Base-by-base conservation (phyloP, 495 filamentous ascomycete genomes). In the Penicillium cosmopolitanum region DNA sequence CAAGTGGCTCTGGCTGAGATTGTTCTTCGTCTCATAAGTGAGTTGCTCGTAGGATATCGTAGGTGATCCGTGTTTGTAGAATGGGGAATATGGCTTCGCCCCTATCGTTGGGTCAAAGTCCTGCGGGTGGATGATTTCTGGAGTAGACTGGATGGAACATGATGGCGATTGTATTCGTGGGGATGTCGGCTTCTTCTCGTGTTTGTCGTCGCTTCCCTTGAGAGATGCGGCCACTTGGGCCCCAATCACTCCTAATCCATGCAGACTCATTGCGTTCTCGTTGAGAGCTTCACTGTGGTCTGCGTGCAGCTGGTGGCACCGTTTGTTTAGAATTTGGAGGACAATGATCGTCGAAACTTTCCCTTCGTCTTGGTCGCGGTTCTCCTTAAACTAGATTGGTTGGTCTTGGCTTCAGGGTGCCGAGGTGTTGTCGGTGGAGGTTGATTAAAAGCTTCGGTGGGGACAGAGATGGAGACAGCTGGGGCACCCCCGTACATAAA, bases 21-120 rank as follows among this genome's bases (percentile, higher is more conserved):
- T 60, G 5, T 64, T 62, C 55, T 80, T 80, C n/a, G 64, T 70
- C 56, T 77, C 69, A 15, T 70, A 62, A 18, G 71, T 75, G 16
- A 75, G 63, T 11, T 73, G 69, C 51, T 82, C 80, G 61, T 81
- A 72, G n/a, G 80, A 84, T 23, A 66, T 53, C n/a, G 71, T 76
- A 11, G 77, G 77, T 7, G 78, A 76, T 13, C 76, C 76, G 68
- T 87, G 84, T 53, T 74, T 73, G 72, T 87, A 87, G 75, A 87
- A 87, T 16, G 85, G 82, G 1, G 83, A 85, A 65, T 69, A 85
- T 16, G 84, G 84, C 36, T 80, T 79, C 36, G 79, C 77, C 42
- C 72, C 73, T 43, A 77, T 52, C 11, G 58, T 65, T 12, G 78
- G 78, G 55, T 81, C 75, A 60, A 74, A 81, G 12, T 81, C 76